Conservation (phyloP, 345 rosid species). For the Lumnitzera littorea region DNA sequence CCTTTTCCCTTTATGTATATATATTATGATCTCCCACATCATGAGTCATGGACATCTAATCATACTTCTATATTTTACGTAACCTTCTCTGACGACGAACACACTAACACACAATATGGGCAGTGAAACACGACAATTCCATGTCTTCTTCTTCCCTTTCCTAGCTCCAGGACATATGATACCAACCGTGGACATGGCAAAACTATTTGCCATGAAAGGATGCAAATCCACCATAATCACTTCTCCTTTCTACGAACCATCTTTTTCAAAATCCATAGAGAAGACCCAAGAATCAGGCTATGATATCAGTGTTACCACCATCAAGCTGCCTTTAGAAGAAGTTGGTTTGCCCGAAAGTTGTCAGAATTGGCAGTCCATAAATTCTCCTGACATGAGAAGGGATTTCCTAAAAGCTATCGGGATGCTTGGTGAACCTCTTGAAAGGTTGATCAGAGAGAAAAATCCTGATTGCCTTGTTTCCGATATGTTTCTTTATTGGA, state of each 20-base stretch:
- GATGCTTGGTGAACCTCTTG: constrained; percentile 23
- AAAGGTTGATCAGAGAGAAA: constrained; percentile 14
- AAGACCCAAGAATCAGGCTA: constrained; percentile 8
- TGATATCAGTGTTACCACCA: constrained; percentile 10
- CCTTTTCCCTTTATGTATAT: too few species aligned
- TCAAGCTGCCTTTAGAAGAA: constrained; percentile 15
- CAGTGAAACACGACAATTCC: constrained; percentile 12
- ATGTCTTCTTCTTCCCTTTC: constrained; percentile 23
- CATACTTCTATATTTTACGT: too few species aligned
- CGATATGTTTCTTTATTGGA: constrained; percentile 57
- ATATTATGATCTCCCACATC: too few species aligned
- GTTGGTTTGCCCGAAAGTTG: constrained; percentile 27
- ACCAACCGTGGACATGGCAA: constrained; percentile 27
- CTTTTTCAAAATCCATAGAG: constrained; percentile 11
- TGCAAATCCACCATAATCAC: constrained; percentile 25
- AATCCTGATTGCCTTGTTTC: constrained; percentile 35
- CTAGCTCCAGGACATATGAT: constrained; percentile 25
- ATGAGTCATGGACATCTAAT: too few species aligned
- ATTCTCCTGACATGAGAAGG: neutral
- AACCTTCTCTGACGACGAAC: too few species aligned
- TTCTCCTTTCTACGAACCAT: constrained; percentile 20
- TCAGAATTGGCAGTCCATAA: constrained; percentile 5
- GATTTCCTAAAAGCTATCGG: constrained; percentile 11
- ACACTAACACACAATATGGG: constrained; percentile 2
- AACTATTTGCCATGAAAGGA: constrained; percentile 19